Percentiles rank a stretch among this genome's conserved stretches.
Conservation (phyloP, 2,329 filamentous ascomycete species). For the Cordyceps militaris region DNA sequence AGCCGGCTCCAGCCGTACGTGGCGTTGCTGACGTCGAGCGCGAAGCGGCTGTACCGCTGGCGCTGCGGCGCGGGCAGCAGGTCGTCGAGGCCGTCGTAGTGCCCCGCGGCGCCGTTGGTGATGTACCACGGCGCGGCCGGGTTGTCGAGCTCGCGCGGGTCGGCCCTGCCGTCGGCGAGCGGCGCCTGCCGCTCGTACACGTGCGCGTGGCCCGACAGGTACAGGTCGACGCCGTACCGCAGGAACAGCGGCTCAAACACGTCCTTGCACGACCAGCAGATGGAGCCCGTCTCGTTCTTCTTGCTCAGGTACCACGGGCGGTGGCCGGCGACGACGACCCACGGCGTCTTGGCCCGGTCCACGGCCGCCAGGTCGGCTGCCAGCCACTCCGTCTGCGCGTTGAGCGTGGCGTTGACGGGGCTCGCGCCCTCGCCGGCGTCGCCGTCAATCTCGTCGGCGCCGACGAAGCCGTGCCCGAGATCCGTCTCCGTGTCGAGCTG, state of each 20-base stretch:
- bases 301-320: slow-evolving; percentile 7
- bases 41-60: slow-evolving; percentile 19
- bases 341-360: slow-evolving; percentile 7
- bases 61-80: slow-evolving; percentile 1
- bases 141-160: not conserved
- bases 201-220: slow-evolving; percentile 5
- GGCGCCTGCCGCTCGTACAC: not conserved
- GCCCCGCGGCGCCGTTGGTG: slow-evolving; percentile 22
- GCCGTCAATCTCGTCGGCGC: not conserved
- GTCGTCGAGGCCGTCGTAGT: slow-evolving; percentile 24
- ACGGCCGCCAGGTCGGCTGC: slow-evolving; percentile 1
- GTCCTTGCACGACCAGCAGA: slow-evolving; percentile 4
- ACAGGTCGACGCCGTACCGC: slow-evolving; percentile 5
- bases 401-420: not conserved
- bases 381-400: not conserved
- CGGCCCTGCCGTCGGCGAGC: not conserved
- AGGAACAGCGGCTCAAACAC: slow-evolving; percentile 8
- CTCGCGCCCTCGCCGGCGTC: not conserved
- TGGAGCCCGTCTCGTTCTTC: not conserved
- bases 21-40: slow-evolving; percentile 22
- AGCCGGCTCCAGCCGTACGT: slow-evolving; percentile 32
- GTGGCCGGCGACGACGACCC: slow-evolving; percentile 7
- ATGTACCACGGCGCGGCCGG: slow-evolving; percentile 21
- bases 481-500: slow-evolving; percentile 9
- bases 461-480: not conserved